A percentile compares a stretch with the other conserved stretches of the same genome.
Conservation (phyloP, 306 rosid genomes). For the Medicago lupulina region DNA sequence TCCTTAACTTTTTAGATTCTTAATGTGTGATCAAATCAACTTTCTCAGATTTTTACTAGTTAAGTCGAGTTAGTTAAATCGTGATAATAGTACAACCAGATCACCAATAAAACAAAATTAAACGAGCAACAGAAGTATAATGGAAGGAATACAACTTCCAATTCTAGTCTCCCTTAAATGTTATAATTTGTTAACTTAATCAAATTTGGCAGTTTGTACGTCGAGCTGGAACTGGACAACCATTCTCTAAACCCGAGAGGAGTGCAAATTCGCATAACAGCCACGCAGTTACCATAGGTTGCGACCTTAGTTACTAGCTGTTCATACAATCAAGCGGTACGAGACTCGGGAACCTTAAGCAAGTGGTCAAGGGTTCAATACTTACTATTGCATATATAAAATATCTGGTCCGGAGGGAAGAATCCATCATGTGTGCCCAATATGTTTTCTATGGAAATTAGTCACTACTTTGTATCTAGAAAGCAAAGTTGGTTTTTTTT, state of each 20-base stretch:
- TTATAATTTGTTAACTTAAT: background rate
- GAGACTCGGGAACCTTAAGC: too few species aligned
- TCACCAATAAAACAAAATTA: too few species aligned
- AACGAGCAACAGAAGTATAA: too few species aligned
- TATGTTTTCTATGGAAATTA: too few species aligned
- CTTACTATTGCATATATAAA: too few species aligned
- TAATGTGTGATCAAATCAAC: background rate
- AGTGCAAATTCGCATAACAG: conserved; percentile 1
- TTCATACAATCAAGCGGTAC: too few species aligned
- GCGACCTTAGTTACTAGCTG: background rate
- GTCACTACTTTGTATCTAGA: too few species aligned
- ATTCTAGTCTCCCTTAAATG: background rate
- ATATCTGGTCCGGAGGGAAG: too few species aligned
- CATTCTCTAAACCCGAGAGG: too few species aligned
- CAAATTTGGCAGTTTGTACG: background rate
- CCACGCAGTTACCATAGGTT: conserved; percentile 6
- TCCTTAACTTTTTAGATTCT: background rate
- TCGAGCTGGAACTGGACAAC: background rate
- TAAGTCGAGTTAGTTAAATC: background rate
- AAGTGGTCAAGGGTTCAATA: too few species aligned
- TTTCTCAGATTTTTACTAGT: background rate
- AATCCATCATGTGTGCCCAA: too few species aligned
- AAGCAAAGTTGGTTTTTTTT: too few species aligned
- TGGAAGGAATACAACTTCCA: background rate
- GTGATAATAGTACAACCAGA: background rate